phyloP scores from a whole-genome alignment of 371 early-diverging fungal genomes.

The Circinella umbellata region DNA sequence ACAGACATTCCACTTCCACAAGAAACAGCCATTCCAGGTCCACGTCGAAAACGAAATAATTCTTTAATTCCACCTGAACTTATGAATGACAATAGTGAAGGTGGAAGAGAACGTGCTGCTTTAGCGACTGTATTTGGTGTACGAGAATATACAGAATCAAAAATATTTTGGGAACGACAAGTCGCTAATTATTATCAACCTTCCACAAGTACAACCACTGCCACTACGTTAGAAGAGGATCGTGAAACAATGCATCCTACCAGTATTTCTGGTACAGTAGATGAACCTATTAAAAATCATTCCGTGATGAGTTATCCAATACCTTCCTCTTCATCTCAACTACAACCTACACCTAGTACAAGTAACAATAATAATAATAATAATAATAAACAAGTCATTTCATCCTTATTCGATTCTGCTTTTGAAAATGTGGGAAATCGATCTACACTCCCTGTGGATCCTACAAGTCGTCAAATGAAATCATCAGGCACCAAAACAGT shows the following conservation, averaged over 20 bases:
- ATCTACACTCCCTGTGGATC: not conserved
- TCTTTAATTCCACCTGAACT: constrained; percentile 46
- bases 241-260: no score
- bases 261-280: not conserved
- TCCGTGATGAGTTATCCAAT: constrained; percentile 20
- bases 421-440: constrained; percentile 20
- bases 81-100: constrained; percentile 43
- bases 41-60: constrained; percentile 44
- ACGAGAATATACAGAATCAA: constrained; percentile 50
- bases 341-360: not conserved
- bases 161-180: constrained; percentile 49
- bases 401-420: constrained; percentile 34
- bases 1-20: constrained; percentile 28
- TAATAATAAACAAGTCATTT: constrained; percentile 18
- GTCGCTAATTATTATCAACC: constrained; percentile 4
- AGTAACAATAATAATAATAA: constrained; percentile 3
- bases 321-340: not conserved
- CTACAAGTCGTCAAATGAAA: not conserved
- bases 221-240: no score
- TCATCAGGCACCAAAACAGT: constrained; percentile 15
- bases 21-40: constrained; percentile 32
- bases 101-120: constrained; percentile 49
- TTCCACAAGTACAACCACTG: not conserved
- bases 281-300: constrained; percentile 22
- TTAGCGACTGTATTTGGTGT: constrained; percentile 56